Evolutionary conservation across 2,329 filamentous ascomycete genomes (phyloP).

Genomic region (Trichoderma polysporum): DNA sequence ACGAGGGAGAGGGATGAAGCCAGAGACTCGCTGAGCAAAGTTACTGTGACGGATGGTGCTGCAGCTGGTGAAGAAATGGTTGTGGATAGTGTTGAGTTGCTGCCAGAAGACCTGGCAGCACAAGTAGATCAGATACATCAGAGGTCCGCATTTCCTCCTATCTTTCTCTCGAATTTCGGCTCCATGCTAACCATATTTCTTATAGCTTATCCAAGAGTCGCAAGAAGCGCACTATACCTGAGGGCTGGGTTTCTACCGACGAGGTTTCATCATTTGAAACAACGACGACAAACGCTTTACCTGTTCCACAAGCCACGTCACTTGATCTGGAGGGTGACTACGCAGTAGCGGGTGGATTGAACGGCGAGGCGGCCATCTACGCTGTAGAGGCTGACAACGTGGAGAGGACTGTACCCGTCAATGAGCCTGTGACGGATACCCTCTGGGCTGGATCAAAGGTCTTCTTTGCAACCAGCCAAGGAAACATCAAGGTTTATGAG

Average conservation of each 20-base stretch:
- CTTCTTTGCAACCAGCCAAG: constrained; percentile 71
- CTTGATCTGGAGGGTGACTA: constrained; percentile 58
- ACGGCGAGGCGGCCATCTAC: constrained; percentile 73
- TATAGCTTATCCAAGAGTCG: constrained; percentile 78
- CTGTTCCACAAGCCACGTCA: constrained; percentile 50
- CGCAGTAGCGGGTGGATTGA: constrained; percentile 71
- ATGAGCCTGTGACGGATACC: constrained; percentile 65
- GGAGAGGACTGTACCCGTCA: constrained; percentile 64
- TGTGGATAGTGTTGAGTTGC: constrained; percentile 70
- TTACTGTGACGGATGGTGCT: constrained; percentile 65
- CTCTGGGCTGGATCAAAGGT: constrained; percentile 67
- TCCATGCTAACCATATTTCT: constrained; percentile 15
- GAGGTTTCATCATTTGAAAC: constrained; percentile 56
- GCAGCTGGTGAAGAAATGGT: constrained; percentile 84
- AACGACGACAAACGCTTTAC: constrained; percentile 45
- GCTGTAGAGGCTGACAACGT: constrained; percentile 67
- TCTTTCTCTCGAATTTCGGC: constrained; percentile 3
- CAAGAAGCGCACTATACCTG: constrained; percentile 83
- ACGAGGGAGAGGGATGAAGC: constrained; percentile 93
- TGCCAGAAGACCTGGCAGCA: constrained; percentile 69
- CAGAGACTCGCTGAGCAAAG: constrained; percentile 79
- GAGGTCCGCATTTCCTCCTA: constrained; percentile 51
- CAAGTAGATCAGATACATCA: constrained; percentile 80
- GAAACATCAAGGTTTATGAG: constrained; percentile 77
- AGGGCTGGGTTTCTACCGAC: constrained; percentile 79